These are phyloP conservation scores for Colletotrichum sp. DNA, from an alignment of 2,329 filamentous ascomycete species.

Conservation along the genomic window DNA sequence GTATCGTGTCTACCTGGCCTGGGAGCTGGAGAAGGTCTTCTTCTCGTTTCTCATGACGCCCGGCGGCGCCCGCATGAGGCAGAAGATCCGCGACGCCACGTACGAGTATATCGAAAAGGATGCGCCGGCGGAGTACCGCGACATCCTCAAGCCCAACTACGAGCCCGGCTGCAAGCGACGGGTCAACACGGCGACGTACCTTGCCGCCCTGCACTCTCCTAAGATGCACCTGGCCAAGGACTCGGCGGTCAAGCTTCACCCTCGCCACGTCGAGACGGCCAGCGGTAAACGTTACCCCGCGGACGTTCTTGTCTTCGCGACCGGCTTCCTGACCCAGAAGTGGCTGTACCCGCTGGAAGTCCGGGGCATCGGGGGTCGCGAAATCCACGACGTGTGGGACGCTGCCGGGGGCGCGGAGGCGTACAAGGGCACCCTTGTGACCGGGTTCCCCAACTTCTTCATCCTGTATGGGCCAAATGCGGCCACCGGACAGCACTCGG, in stretches of 20 bases:
- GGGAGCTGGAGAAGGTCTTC: neutral
- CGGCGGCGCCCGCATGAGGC: neutral
- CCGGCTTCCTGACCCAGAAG: neutral
- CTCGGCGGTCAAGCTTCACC: neutral
- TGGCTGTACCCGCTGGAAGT: neutral
- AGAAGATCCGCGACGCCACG: neutral
- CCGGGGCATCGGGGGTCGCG: neutral
- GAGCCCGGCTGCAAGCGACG: slow-evolving; percentile 19
- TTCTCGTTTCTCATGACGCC: neutral
- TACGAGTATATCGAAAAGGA: neutral
- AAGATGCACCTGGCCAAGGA: neutral
- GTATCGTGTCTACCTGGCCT: neutral
- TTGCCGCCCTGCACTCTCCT: neutral
- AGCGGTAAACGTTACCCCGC: neutral
- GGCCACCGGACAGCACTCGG: neutral
- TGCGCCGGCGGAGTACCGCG: slow-evolving; percentile 28
- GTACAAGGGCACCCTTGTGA: neutral
- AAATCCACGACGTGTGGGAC: neutral
- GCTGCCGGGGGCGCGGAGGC: neutral
- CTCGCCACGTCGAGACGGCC: neutral
- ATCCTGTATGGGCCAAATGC: slow-evolving; percentile 3
- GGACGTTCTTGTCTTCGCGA: neutral
- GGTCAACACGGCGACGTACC: neutral
- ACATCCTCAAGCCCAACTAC: slow-evolving; percentile 45
- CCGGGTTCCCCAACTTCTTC: neutral